These are phyloP conservation scores for Grosmannia serpens DNA, from an alignment of 2,329 filamentous ascomycete genomes.

Conservation along the genomic window DNA sequence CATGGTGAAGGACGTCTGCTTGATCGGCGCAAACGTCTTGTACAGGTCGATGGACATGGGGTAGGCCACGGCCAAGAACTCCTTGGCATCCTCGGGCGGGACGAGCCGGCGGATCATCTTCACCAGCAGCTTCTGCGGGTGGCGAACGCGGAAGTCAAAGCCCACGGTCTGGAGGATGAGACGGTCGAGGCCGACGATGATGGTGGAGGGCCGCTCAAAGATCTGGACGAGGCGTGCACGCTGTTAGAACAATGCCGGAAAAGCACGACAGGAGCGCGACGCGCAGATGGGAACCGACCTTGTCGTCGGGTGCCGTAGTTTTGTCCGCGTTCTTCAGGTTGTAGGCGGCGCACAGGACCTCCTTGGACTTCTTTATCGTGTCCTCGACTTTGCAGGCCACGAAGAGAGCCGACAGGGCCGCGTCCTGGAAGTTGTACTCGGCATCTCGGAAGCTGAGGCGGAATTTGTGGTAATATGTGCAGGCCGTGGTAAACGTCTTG, in stretches of 20 bases:
- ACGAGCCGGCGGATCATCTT: slow-evolving; percentile 60
- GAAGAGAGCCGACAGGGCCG: slow-evolving; percentile 77
- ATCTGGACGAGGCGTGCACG: slow-evolving; percentile 34
- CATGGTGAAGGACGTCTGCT: slow-evolving; percentile 79
- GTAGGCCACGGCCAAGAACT: slow-evolving; percentile 59
- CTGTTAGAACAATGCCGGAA: not conserved
- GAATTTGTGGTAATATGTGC: slow-evolving; percentile 89
- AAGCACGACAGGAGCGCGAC: not conserved
- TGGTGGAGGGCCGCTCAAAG: slow-evolving; percentile 68
- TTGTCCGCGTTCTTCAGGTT: slow-evolving; percentile 64
- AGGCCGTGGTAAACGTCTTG: slow-evolving; percentile 84
- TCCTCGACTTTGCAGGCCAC: slow-evolving; percentile 96
- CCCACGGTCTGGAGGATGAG: slow-evolving; percentile 85
- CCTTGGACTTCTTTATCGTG: slow-evolving; percentile 89
- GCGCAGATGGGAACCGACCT: slow-evolving; percentile 36
- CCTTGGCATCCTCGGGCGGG: slow-evolving; percentile 34
- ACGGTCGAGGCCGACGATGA: slow-evolving; percentile 80
- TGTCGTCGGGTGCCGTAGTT: slow-evolving; percentile 69
- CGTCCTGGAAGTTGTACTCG: slow-evolving; percentile 80
- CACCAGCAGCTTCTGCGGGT: slow-evolving; percentile 73
- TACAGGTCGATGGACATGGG: slow-evolving; percentile 81
- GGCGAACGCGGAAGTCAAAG: slow-evolving; percentile 86
- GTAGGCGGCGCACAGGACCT: slow-evolving; percentile 83
- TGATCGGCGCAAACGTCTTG: slow-evolving; percentile 84
- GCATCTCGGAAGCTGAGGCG: slow-evolving; percentile 72